Evolutionary conservation across 345 rosid species (phyloP), one percentile per base, ranked within the genome.

Genomic region (Diplotaxis tenuifolia): DNA sequence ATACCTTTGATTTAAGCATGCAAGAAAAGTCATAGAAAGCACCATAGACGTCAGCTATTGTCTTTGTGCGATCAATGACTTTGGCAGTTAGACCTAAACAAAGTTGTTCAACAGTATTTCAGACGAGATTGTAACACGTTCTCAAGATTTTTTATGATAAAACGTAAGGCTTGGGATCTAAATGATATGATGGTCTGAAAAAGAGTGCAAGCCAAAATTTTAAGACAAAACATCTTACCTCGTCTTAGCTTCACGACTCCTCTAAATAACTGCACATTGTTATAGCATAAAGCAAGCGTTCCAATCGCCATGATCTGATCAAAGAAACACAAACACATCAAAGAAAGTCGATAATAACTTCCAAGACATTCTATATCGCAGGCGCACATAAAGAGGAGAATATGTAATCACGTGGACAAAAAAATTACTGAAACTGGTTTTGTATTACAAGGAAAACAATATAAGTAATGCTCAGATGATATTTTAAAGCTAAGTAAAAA

Each of bases 231-330:
- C 38, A 75, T 71, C 91, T 81, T 84, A 96, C 99, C 99, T 45
- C 97, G 92, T 83, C 99, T 92, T 88, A 96, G 78, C 78, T 96
- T 90, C 75, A 96, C 98, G 5, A 90, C 93, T 9, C 98, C 98
- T 86, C 91, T 80, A 82, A 96, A 96, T 83, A 96, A 87, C 84
- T 92, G 90, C 29, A 90, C 72, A 79, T 92, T 90, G 87, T 89
- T 85, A 82, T 89, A 88, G 85, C 99, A 92, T 64, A 92, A 62
- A 55, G 95, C 96, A 67, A 92, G 83, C 21, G 99, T 96, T 80
- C 98, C 99, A 77, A 92, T 90, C 38, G 96, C 97, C 98, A 92
- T 92, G 79, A 89, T 80, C 99, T 96, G 78, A 72, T 68, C 79
- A 75, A 42, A 70, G 40, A 71, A 67, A 77, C 67, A 83, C 29